Conservation (phyloP, 306 rosid genomes). For the Malus orientalis region DNA sequence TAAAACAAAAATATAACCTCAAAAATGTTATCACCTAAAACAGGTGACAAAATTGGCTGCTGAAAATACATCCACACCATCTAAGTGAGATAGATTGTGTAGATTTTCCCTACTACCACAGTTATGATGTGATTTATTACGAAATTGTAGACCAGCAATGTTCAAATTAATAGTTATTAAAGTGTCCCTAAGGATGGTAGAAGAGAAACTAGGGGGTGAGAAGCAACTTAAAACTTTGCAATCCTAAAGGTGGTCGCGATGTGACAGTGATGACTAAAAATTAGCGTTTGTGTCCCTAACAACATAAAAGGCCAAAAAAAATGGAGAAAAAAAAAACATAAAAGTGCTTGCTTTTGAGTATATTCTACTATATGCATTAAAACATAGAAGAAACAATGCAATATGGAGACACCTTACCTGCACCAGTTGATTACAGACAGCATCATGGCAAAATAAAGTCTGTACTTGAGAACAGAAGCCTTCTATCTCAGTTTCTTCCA, state of each 20-base stretch:
- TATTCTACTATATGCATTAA: neutral
- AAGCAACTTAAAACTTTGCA: neutral
- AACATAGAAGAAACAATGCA: neutral
- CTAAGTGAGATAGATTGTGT: neutral
- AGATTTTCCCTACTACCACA: neutral
- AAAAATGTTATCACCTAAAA: neutral
- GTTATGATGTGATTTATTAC: neutral
- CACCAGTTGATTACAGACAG: constrained; percentile 85
- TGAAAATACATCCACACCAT: neutral
- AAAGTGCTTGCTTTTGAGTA: neutral
- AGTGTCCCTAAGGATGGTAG: neutral
- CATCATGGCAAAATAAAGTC: constrained; percentile 95
- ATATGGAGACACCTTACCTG: constrained; percentile 36
- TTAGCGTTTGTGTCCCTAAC: neutral
- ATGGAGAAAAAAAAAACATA: neutral
- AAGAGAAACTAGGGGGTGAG: neutral
- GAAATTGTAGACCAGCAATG: neutral
- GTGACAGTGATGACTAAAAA: neutral
- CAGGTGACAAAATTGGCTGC: neutral
- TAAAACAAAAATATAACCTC: neutral
- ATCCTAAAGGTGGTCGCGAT: neutral
- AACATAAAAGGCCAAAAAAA: neutral
- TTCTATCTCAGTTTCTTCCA: constrained; percentile 95
- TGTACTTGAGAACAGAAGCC: constrained; percentile 91
- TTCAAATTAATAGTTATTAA: neutral